These are phyloP conservation scores for Coemansia sp. DNA, from an alignment of 192 early-diverging fungal species.

Conservation along the genomic window DNA sequence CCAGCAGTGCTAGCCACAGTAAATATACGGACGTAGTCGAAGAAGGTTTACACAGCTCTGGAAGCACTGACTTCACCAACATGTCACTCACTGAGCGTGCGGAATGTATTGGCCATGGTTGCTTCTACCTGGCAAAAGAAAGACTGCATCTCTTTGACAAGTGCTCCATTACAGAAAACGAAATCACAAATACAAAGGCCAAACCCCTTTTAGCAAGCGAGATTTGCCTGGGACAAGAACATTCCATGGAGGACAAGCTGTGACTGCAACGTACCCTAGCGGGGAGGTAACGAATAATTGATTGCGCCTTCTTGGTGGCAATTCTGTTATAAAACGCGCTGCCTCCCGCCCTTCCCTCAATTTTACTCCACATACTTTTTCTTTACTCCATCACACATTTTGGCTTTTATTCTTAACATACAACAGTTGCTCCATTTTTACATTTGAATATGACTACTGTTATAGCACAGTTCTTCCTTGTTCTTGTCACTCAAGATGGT, in stretches of 20 bases:
- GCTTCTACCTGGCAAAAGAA: neutral
- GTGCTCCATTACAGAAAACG: too few relatives aligned
- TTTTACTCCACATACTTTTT: neutral
- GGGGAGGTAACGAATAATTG: too few relatives aligned
- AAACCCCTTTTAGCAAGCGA: neutral
- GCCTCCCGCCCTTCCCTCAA: neutral
- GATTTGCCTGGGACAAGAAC: neutral
- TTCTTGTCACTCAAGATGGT: neutral
- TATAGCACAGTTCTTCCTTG: neutral
- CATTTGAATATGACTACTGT: neutral
- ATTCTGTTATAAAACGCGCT: neutral
- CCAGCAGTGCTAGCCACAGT: neutral
- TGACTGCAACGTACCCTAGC: neutral
- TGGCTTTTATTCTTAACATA: neutral
- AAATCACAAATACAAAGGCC: neutral
- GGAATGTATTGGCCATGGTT: neutral
- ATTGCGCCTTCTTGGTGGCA: neutral
- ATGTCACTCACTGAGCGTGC: neutral
- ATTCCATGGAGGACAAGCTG: neutral
- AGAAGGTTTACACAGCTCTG: neutral
- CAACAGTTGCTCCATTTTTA: neutral
- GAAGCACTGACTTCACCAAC: neutral
- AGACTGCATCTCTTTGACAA: neutral
- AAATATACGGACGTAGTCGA: neutral
- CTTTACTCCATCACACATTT: neutral